phyloP scores from a whole-genome alignment of 1,284 basidiomycete species.

The Sporisorium exsertum region DNA sequence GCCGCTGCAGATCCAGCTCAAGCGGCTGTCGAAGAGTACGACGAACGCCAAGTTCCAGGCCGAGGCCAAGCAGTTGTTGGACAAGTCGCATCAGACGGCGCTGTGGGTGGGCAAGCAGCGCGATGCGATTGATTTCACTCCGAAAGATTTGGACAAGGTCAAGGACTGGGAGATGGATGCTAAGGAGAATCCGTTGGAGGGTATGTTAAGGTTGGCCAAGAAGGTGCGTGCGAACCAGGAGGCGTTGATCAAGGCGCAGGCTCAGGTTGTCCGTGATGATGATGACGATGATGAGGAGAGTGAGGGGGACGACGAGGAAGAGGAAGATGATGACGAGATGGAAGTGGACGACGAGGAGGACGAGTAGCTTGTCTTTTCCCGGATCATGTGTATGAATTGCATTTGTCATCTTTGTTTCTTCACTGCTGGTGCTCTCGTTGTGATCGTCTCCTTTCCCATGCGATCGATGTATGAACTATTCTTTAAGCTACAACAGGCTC shows the following conservation, averaged over 20 bases:
- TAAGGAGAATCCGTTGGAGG: conserved; percentile 63
- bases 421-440: not conserved
- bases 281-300: conserved; percentile 26
- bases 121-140: conserved; percentile 64
- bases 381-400: not conserved
- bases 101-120: conserved; percentile 59
- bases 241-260: conserved; percentile 55
- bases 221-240: conserved; percentile 67
- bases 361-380: conserved; percentile 14
- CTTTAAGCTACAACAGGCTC: not conserved
- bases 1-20: conserved; percentile 77
- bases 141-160: conserved; percentile 53
- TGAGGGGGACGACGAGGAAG: conserved; percentile 24
- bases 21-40: conserved; percentile 57
- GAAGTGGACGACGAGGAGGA: conserved; percentile 46
- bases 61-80: conserved; percentile 54
- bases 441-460: not conserved
- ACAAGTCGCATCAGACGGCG: conserved; percentile 62
- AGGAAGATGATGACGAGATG: conserved; percentile 36
- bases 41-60: conserved; percentile 56
- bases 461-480: not conserved
- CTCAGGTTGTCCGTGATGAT: conserved; percentile 52
- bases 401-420: not conserved
- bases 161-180: conserved; percentile 41
- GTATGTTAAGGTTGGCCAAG: conserved; percentile 58